Percentiles rank a stretch among this genome's conserved stretches.
Conservation (phyloP, 306 rosid species). For the Corylus heterophylla region DNA sequence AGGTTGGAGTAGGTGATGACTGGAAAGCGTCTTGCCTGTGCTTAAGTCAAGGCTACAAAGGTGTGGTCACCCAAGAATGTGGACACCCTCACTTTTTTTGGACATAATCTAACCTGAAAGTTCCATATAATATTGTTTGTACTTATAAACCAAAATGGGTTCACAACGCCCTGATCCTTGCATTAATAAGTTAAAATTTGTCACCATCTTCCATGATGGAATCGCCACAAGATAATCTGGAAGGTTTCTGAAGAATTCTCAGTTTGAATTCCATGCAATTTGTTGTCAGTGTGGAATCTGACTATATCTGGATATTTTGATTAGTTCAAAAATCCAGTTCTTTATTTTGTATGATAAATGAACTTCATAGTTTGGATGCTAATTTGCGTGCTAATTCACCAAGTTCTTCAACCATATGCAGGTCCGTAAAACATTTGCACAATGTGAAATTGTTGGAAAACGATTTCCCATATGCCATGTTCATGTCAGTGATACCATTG, state of each 20-base stretch:
- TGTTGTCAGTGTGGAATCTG: not conserved
- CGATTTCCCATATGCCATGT: constrained; percentile 93
- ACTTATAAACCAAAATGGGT: not conserved
- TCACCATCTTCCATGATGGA: not conserved
- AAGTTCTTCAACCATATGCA: constrained; percentile 35
- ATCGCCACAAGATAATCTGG: not conserved
- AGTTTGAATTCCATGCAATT: not conserved
- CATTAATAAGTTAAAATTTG: not conserved
- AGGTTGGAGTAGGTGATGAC: not conserved
- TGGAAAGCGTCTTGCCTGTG: not conserved
- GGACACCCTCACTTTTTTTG: not conserved
- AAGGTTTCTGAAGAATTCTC: not conserved
- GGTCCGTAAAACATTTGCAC: constrained; percentile 72
- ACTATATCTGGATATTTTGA: not conserved
- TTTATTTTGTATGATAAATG: not conserved
- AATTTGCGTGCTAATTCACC: not conserved
- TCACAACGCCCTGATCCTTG: not conserved
- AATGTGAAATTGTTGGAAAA: constrained; percentile 86
- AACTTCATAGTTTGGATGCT: not conserved
- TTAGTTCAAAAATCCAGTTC: not conserved
- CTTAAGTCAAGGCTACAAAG: not conserved
- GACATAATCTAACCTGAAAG: not conserved
- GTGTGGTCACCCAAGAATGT: not conserved
- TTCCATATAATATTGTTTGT: not conserved
- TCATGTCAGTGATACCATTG: constrained; percentile 56